Conservation (phyloP, 2,329 filamentous ascomycete genomes). For the Fusarium mundagurra region DNA sequence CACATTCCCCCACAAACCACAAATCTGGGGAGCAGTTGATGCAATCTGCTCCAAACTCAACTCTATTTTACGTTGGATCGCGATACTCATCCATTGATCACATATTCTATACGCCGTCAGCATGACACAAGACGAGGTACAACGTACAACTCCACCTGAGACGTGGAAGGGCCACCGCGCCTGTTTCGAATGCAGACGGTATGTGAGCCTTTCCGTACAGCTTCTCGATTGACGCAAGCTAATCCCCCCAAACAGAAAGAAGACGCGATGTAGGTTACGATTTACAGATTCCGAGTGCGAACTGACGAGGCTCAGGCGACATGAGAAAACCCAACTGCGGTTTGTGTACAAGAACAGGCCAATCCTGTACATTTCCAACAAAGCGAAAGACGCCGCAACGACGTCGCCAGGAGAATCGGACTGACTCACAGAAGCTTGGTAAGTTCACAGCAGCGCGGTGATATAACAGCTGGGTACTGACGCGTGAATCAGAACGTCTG, state of each 20-base stretch:
- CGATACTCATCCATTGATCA: neutral
- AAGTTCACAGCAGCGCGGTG: too few species aligned
- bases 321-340: neutral
- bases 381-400: neutral
- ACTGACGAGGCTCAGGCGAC: neutral
- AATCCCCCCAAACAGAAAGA: neutral
- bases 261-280: neutral
- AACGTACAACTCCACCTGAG: neutral
- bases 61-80: neutral
- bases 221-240: neutral
- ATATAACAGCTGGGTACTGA: neutral
- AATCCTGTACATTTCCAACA: neutral
- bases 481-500: neutral
- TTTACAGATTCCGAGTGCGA: rapidly evolving
- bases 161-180: neutral
- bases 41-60: neutral
- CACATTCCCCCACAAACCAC: neutral
- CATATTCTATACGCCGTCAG: rapidly evolving
- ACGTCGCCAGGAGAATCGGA: neutral
- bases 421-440: neutral
- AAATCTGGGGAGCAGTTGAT: neutral
- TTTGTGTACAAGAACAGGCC: neutral
- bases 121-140: neutral
- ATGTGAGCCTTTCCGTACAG: rapidly evolving
- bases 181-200: neutral